Evolutionary conservation across 2,329 filamentous ascomycete species (phyloP).

Genomic region (Chaetomium olivaceum): DNA sequence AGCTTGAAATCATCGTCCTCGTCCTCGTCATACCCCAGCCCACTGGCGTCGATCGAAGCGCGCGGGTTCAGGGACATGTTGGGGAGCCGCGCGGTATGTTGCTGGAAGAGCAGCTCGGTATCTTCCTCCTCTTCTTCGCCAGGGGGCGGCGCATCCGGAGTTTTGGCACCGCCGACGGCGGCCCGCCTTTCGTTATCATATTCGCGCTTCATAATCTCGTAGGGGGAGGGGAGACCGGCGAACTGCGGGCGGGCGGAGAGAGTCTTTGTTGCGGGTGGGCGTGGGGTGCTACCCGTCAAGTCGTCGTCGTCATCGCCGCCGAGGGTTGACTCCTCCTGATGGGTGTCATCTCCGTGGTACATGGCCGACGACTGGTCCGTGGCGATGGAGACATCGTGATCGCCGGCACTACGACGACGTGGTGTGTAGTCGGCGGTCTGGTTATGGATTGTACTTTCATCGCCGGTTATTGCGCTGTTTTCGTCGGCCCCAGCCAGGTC

Average conservation of each 20-base stretch:
- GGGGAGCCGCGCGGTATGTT: conserved; percentile 57
- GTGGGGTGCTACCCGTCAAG: conserved; percentile 68
- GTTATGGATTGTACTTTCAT: conserved; percentile 58
- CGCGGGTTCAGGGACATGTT: conserved; percentile 65
- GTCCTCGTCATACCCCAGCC: conserved; percentile 33
- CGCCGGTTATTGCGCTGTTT: conserved; percentile 50
- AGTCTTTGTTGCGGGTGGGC: conserved; percentile 55
- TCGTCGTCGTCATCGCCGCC: conserved; percentile 62
- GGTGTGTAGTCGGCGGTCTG: conserved; percentile 48
- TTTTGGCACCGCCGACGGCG: conserved; percentile 39
- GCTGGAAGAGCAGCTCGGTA: conserved; percentile 51
- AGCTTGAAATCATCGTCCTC: conserved; percentile 29
- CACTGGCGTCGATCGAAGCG: conserved; percentile 54
- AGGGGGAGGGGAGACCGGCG: conserved; percentile 68
- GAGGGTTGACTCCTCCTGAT: conserved; percentile 65
- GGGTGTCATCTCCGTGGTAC: conserved; percentile 32
- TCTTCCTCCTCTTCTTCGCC: conserved; percentile 39
- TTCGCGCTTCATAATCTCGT: conserved; percentile 71
- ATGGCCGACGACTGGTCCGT: conserved; percentile 35
- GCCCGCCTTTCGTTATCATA: conserved; percentile 50
- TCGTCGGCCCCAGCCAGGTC: conserved; percentile 70
- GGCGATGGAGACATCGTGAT: conserved; percentile 47
- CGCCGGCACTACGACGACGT: conserved; percentile 36
- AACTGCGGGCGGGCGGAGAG: conserved; percentile 49
- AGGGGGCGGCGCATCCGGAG: conserved; percentile 33